Conservation (phyloP, 1,284 basidiomycete genomes). For the Cryptococcus neoformans region DNA sequence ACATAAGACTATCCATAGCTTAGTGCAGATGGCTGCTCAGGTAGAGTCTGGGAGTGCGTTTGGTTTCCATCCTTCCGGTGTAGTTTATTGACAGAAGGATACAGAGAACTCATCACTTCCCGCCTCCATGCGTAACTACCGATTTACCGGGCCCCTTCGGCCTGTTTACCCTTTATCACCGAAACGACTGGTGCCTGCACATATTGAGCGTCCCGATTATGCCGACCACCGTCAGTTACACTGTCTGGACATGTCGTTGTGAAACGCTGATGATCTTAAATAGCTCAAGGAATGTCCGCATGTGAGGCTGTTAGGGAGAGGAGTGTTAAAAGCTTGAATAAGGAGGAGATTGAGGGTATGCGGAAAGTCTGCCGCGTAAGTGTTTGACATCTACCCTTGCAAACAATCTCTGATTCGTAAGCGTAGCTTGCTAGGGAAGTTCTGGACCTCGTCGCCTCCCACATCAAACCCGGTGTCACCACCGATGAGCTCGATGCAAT, state of each 20-base stretch:
- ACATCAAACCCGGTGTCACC: constrained; percentile 83
- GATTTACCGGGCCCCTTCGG: constrained; percentile 47
- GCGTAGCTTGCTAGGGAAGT: constrained; percentile 71
- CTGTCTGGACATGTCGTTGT: neutral
- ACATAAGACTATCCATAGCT: constrained; percentile 48
- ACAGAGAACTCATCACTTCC: constrained; percentile 43
- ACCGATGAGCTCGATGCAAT: constrained; percentile 94
- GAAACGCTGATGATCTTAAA: neutral
- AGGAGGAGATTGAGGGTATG: constrained; percentile 50
- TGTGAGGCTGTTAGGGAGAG: constrained; percentile 39
- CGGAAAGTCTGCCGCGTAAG: constrained; percentile 48
- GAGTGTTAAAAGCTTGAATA: constrained; percentile 38
- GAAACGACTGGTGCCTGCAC: constrained; percentile 41
- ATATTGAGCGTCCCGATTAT: constrained; percentile 49
- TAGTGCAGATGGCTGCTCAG: constrained; percentile 41
- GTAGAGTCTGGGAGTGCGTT: constrained; percentile 27
- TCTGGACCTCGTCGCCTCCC: constrained; percentile 81
- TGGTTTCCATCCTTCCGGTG: neutral
- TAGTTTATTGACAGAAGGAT: neutral
- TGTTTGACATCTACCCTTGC: neutral
- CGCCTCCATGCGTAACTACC: constrained; percentile 41
- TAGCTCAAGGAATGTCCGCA: constrained; percentile 44
- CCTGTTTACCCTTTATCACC: constrained; percentile 48
- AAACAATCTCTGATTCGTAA: neutral
- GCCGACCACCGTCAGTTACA: constrained; percentile 48